Conservation (phyloP, 2,329 filamentous ascomycete genomes). For the Phialemoniopsis sp. region DNA sequence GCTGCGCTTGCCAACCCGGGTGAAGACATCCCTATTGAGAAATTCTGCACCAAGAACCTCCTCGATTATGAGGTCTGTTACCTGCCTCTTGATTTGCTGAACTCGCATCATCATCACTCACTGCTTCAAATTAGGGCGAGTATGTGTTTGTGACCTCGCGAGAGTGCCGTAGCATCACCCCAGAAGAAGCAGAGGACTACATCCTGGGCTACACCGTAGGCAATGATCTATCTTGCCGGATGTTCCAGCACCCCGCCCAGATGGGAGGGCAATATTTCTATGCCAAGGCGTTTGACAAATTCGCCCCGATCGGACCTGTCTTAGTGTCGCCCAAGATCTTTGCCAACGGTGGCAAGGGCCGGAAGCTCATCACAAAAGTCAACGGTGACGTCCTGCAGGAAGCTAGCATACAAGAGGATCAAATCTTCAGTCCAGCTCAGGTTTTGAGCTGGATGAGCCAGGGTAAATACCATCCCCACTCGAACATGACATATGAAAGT, state of each 20-base stretch:
- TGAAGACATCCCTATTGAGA: conserved; percentile 21
- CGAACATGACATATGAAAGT: too few relatives aligned
- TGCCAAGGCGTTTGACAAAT: conserved; percentile 37
- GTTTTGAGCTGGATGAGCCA: conserved; percentile 37
- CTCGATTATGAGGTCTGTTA: conserved; percentile 4
- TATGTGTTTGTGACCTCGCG: conserved; percentile 44
- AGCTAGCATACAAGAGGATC: conserved; percentile 30
- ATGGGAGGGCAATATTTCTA: conserved; percentile 26
- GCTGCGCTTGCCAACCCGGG: conserved; percentile 8
- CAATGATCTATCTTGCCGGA: conserved; percentile 24
- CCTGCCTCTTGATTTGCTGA: too few relatives aligned
- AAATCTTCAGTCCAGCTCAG: conserved; percentile 37
- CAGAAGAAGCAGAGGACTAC: not conserved
- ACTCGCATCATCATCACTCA: conserved; percentile 36
- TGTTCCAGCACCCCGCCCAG: conserved; percentile 19
- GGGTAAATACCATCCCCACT: too few relatives aligned
- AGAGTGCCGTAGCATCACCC: conserved; percentile 38
- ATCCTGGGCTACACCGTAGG: conserved; percentile 26
- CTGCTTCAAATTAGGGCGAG: conserved; percentile 38
- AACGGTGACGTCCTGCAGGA: conserved; percentile 38
- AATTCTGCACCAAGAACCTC: not conserved
- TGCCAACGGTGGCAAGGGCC: conserved; percentile 6
- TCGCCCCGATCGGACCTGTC: conserved; percentile 36
- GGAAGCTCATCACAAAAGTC: conserved; percentile 28
- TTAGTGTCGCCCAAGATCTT: conserved; percentile 25